Conservation (phyloP, 2,329 filamentous ascomycete genomes). For the Penicillium verrucosum region DNA sequence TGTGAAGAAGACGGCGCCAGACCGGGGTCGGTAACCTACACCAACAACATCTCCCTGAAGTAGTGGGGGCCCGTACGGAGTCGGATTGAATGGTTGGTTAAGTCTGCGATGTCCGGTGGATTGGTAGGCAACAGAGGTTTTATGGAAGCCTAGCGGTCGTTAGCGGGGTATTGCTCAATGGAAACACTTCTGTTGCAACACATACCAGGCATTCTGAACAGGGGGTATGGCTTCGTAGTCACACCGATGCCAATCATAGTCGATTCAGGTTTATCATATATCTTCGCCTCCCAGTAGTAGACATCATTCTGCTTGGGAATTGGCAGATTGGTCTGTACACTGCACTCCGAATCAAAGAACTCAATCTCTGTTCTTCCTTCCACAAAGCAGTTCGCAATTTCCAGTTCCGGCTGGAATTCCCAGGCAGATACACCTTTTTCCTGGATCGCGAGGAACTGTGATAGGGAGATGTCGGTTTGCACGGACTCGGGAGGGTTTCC, state of each 20-base stretch:
- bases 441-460: slow-evolving; percentile 96
- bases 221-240: slow-evolving; percentile 92
- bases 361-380: slow-evolving; percentile 95
- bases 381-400: slow-evolving; percentile 98
- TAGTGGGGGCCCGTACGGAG: slow-evolving; percentile 75
- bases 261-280: slow-evolving; percentile 92
- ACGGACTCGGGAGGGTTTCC: slow-evolving; percentile 92
- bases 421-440: slow-evolving; percentile 99
- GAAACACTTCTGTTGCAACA: slow-evolving; percentile 2
- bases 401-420: slow-evolving; percentile 98
- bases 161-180: slow-evolving; percentile 1
- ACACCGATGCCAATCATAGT: slow-evolving; percentile 88
- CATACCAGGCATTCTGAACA: slow-evolving; percentile 90
- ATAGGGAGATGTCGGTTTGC: slow-evolving; percentile 94
- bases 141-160: slow-evolving; percentile 70
- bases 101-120: slow-evolving; percentile 82
- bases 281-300: slow-evolving; percentile 99
- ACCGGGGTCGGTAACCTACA: slow-evolving; percentile 89
- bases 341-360: slow-evolving; percentile 97
- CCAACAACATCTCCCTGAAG: slow-evolving; percentile 95
- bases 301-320: slow-evolving; percentile 99
- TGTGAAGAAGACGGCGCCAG: slow-evolving; percentile 95
- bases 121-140: slow-evolving; percentile 85
- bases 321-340: slow-evolving; percentile 92
- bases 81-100: slow-evolving; percentile 85